Evolutionary conservation across 169 alveolate genomes (phyloP), one percentile per base, ranked within the genome.

Genomic region (Pseudocohnilembus persalinus): DNA sequence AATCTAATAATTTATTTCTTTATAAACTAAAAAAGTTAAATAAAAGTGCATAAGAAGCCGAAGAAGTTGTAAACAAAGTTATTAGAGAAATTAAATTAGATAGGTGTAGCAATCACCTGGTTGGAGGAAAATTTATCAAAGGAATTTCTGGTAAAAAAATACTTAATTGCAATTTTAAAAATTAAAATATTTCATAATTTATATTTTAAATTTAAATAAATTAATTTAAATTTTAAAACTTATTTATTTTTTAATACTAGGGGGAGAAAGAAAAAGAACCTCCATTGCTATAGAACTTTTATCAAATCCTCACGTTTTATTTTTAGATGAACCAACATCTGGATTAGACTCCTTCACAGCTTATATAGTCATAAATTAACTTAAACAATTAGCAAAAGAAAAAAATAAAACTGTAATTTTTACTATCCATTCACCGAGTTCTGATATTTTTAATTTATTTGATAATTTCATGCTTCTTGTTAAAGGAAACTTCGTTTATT

Each of bases 201-300:
- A 4, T 29, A n/a, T 73, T 73, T 29, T 26, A 25, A 73, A 73
- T 65, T n/a, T n/a, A n/a, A n/a, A n/a, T n/a, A n/a, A n/a, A 49
- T 20, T 49, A 49, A 49, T 49, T 49, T 49, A 49, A 20, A 11
- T 49, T 4, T 49, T 49, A 49, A 49, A 4, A 49, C 4, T 49
- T 49, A 20, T 49, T 49, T 49, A 49, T 11, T 49, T 49, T 11
- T 49, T 49, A 29, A 84, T 94, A 63, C 94, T 98, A 1, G 99
- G 99, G 31, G 99, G 99, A 26, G 98, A 98, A 83, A 91, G 97
- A 80, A 96, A 96, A 83, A 85, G 99, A 75, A 94, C 96, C 29
- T 93, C 97, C 26, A 95, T 98, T 6, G 99, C 97, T 24, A 92
- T 94, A 64, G 99, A 97, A 85, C 87, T 97, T 33, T 92, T 98